Evolutionary conservation across 2,329 filamentous ascomycete genomes (phyloP), one percentile per base, ranked within the genome.

Genomic region (Fusarium circinatum): DNA sequence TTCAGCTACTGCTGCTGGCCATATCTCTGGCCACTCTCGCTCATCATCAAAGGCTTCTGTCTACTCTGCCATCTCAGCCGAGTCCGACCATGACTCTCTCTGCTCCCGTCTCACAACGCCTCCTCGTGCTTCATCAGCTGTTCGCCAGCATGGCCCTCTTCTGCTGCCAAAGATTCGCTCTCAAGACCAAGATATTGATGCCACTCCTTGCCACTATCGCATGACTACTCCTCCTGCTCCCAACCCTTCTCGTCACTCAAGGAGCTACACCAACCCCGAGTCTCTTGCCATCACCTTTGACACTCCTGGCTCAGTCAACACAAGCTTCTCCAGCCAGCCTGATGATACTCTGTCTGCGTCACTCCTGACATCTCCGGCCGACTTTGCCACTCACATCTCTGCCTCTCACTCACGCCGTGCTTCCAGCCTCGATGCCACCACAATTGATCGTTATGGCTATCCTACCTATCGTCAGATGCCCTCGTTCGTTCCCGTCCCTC

Each of bases 81-180:
- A 84, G 55, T 89, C 89, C 70, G 84, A 85, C 73, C 84, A 87
- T 62, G 92, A 93, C 80, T 93, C 93, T 48, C 86, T 90, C 76
- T 87, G 89, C 84, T 93, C 92, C 26, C 86, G 89, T 75, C 86
- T 90, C 76, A 92, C 91, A 60, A 95, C 93, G 18, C 93, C 93
- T 44, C 84, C 87, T 45, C 85, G 87, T 60, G 88, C 88, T 60
- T 87, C 89, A 73, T 93, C 93, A 39, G 93, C 94, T 68, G 89
- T 95, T 76, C 89, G 91, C 70, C 92, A 94, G 70, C 92, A 95
- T 83, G 94, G 94, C 59, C 94, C 94, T 58, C 86, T 94, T 55
- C 86, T 97, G 68, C 87, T 97, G 38, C 94, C 94, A 79, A 96
- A 95, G 87, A 95, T 97, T 84, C 90, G 94, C 70, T 90, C 90